Percentiles rank a stretch among this genome's conserved stretches.
These are phyloP conservation scores for Lachnellula cervina DNA, from an alignment of 2,329 filamentous ascomycete genomes.

Conservation along the genomic window DNA sequence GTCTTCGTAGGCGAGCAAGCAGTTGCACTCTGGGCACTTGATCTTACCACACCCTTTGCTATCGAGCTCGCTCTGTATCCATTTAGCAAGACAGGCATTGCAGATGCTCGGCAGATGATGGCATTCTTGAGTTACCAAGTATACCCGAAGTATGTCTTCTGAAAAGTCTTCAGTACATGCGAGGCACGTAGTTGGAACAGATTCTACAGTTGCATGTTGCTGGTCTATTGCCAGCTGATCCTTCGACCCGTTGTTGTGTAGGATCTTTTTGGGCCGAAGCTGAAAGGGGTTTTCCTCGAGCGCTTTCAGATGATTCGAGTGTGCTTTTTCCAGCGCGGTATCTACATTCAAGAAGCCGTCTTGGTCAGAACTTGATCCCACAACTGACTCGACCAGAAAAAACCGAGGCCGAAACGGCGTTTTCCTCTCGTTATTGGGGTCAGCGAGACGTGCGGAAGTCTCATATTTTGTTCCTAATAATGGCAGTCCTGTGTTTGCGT, in stretches of 20 bases:
- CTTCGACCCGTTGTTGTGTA: no score
- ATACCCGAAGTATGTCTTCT: background rate
- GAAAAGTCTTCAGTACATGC: slow-evolving; percentile 13
- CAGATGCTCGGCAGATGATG: slow-evolving; percentile 11
- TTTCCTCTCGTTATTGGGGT: background rate
- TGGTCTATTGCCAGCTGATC: no score
- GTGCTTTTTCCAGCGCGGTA: background rate
- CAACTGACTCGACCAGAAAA: no score
- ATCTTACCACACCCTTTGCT: slow-evolving; percentile 16
- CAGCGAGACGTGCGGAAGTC: background rate
- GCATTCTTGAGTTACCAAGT: slow-evolving; percentile 7
- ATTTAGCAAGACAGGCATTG: slow-evolving; percentile 6
- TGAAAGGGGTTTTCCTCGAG: background rate
- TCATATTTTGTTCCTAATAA: background rate
- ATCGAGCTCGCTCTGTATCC: slow-evolving; percentile 8
- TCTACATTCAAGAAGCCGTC: no score
- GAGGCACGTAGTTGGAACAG: slow-evolving; percentile 6
- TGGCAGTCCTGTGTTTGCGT: background rate
- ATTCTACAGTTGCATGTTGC: background rate
- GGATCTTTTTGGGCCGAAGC: background rate
- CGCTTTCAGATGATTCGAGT: background rate
- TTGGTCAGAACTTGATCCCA: no score
- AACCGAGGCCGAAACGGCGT: background rate
- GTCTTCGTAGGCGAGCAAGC: slow-evolving; percentile 10
- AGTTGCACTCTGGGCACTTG: slow-evolving; percentile 14